These are phyloP conservation scores for Xylaria sp. DNA, from an alignment of 495 filamentous ascomycete genomes.

Conservation along the genomic window DNA sequence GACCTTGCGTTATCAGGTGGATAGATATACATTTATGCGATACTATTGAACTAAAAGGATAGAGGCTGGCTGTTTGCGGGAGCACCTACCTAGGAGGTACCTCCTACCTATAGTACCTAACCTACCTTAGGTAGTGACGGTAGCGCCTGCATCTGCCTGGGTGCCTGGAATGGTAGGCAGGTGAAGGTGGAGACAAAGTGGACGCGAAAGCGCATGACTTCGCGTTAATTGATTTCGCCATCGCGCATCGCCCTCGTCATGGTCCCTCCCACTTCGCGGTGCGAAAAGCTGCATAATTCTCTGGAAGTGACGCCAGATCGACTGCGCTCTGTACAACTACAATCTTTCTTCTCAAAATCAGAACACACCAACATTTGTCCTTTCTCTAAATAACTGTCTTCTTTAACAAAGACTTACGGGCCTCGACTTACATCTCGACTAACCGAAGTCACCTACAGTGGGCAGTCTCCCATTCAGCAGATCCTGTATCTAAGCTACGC, in stretches of 20 bases:
- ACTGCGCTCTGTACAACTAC: background rate
- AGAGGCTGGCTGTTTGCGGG: no score
- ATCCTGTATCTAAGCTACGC: background rate
- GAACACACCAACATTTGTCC: background rate
- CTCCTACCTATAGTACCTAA: no score
- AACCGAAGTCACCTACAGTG: background rate
- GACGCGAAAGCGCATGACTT: slow-evolving; percentile 38
- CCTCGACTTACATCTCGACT: background rate
- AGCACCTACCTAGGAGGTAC: no score
- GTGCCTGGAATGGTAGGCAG: background rate
- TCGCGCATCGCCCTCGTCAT: slow-evolving; percentile 22
- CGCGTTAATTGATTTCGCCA: slow-evolving; percentile 42
- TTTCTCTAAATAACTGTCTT: background rate
- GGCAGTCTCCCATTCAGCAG: background rate
- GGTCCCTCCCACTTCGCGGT: slow-evolving; percentile 4
- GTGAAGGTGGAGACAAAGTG: background rate
- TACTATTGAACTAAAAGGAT: no score
- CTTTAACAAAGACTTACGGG: background rate
- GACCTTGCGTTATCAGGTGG: background rate
- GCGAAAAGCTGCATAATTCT: background rate
- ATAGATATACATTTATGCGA: background rate
- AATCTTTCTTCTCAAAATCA: background rate
- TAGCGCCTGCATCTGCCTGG: background rate
- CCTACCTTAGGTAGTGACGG: background rate
- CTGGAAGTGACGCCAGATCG: background rate